phyloP scores from a whole-genome alignment of 1,139 yeast genomes.

The Taphrina deformans region DNA sequence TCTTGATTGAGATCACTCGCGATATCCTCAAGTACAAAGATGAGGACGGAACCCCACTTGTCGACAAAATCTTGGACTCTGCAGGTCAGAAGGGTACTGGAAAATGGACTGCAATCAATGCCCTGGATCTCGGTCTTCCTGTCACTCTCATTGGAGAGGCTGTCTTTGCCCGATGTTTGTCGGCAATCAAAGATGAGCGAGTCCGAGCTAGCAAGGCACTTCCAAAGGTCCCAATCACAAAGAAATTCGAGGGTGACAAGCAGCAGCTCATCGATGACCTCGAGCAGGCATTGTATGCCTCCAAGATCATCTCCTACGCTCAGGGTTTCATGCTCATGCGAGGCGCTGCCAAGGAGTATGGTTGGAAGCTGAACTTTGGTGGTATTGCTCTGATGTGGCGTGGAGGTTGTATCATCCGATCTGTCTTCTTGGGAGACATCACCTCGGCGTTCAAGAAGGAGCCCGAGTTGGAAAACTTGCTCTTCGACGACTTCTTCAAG shows the following conservation, averaged over 20 bases:
- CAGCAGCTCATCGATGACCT: slow-evolving; percentile 83
- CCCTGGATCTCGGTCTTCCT: slow-evolving; percentile 97
- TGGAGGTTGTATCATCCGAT: slow-evolving; percentile 99
- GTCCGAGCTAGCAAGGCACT: slow-evolving; percentile 74
- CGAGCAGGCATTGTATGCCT: slow-evolving; percentile 98
- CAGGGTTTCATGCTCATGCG: slow-evolving; percentile 99
- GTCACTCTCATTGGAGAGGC: slow-evolving; percentile 99
- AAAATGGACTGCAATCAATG: slow-evolving; percentile 99
- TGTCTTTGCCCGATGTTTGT: slow-evolving; percentile 92
- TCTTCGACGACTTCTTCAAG: slow-evolving; percentile 80
- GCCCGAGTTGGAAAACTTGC: slow-evolving; percentile 90
- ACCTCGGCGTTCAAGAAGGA: slow-evolving; percentile 92
- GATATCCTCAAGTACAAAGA: slow-evolving; percentile 86
- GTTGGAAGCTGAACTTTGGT: slow-evolving; percentile 97
- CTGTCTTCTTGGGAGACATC: slow-evolving; percentile 95
- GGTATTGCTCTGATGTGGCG: slow-evolving; percentile 99
- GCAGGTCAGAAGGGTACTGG: slow-evolving; percentile 99
- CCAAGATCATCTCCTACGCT: slow-evolving; percentile 96
- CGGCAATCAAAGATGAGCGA: slow-evolving; percentile 91
- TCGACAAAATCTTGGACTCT: slow-evolving; percentile 91
- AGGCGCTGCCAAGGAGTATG: slow-evolving; percentile 96
- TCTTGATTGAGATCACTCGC: slow-evolving; percentile 94
- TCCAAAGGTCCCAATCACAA: slow-evolving; percentile 65
- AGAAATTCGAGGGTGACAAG: slow-evolving; percentile 64
- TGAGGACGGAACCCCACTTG: slow-evolving; percentile 84